Base-by-base conservation (phyloP, 306 rosid genomes). In the Hippophae rhamnoides region DNA sequence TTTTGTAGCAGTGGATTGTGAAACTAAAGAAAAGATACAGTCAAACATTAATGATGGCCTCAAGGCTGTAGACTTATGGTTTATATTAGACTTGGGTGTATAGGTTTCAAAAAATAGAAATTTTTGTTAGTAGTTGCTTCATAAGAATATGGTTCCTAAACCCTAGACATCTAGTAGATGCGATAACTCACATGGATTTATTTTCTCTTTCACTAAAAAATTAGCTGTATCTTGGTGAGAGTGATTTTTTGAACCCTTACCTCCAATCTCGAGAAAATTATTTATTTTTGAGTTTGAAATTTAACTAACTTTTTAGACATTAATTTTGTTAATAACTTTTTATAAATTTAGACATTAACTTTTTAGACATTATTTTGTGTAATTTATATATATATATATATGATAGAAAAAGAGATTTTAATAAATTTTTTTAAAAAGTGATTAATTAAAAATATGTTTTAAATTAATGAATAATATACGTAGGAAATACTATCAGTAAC, bases 121-220 rank as follows among this genome's bases (percentile, higher is more conserved):
- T 56, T 7, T 64, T 12, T 47, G 8, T 57, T 25, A 42, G 25
- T 11, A 0, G 12, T 69, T 74, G 43, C 79, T 70, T 41, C 8
- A 62, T 41, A 57, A 46, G 48, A 79, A 58, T 57, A 44, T 26
- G 6, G 38, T 74, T 75, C 63, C 52, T 27, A 65, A 71, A 65
- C 60, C 78, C 81, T 58, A 90, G 81, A 68, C 82, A 74, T 78
- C 80, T 82, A 74, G 75, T 60, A 67, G 60, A 59, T 73, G 76
- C 88, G 77, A 55, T 56, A 48, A 45, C 81, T 68, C 93, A 90
- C 97, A 72, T 90, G 93, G 75, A 75, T 65, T 67, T 74, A 72
- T 56, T 48, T 65, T 73, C 56, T 63, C 41, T 60, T 51, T 54
- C 47, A 64, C 40, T 54, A 44, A 60, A 65, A 79, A 31, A 31